Percentiles rank a stretch among this genome's conserved stretches.
These are phyloP conservation scores for Calonectria honghensis DNA, from an alignment of 2,329 filamentous ascomycete species.

Conservation along the genomic window DNA sequence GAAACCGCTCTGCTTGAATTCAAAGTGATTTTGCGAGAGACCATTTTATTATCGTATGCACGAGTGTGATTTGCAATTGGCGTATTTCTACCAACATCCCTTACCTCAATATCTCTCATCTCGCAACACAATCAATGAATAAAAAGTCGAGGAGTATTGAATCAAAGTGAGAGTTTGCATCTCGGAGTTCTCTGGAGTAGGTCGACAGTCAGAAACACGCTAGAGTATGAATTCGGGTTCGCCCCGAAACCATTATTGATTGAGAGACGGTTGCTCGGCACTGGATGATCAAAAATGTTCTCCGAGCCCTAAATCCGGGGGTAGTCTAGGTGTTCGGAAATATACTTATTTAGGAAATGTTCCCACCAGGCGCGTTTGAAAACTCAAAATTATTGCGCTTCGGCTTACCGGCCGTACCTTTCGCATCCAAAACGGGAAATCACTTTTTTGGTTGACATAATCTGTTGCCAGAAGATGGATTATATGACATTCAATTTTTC, in stretches of 20 bases:
- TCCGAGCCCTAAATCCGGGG: not conserved
- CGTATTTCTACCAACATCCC: too few relatives aligned
- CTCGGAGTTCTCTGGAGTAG: not conserved
- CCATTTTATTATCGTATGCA: not conserved
- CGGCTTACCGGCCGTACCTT: not conserved
- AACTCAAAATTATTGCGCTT: not conserved
- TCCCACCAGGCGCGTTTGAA: too few relatives aligned
- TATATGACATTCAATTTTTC: too few relatives aligned
- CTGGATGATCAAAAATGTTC: not conserved
- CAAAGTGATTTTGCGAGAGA: not conserved
- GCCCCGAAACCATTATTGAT: not conserved
- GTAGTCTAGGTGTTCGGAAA: not conserved
- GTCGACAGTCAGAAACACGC: not conserved
- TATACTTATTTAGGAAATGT: conserved; percentile 2
- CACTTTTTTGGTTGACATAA: not conserved
- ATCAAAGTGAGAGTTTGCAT: not conserved
- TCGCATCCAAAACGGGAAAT: not conserved
- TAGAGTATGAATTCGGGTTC: not conserved
- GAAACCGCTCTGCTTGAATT: not conserved
- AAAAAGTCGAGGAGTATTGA: not conserved
- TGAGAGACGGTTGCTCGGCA: not conserved
- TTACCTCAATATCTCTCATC: not conserved
- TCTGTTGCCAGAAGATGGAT: too few relatives aligned
- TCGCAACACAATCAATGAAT: not conserved
- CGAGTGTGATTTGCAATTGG: not conserved